These are phyloP conservation scores for Mimosa pudica DNA, from an alignment of 306 rosid species.

Conservation along the genomic window DNA sequence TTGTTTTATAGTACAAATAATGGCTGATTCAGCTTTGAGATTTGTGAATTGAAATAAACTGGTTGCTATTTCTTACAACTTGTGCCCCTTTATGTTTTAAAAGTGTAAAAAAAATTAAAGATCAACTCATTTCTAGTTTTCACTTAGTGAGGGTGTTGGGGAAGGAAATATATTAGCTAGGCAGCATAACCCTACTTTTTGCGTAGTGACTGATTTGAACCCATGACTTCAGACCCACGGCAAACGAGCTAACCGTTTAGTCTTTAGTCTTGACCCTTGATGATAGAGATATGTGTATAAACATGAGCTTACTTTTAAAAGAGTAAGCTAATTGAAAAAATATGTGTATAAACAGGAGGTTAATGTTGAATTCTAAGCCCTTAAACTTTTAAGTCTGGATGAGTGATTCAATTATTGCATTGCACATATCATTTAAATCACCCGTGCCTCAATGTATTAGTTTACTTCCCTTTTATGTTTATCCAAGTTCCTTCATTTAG, in stretches of 20 bases:
- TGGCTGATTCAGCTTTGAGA: not conserved
- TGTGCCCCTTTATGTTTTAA: not conserved
- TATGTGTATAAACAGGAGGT: not conserved
- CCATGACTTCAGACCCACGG: too few relatives aligned
- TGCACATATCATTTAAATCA: not conserved
- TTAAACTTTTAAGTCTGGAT: too few relatives aligned
- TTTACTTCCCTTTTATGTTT: not conserved
- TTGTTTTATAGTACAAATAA: not conserved
- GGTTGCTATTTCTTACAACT: not conserved
- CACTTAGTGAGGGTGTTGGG: too few relatives aligned
- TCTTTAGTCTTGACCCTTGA: too few relatives aligned
- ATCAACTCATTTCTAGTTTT: too few relatives aligned
- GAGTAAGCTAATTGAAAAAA: not conserved
- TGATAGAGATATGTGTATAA: too few relatives aligned
- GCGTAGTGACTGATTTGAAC: too few relatives aligned
- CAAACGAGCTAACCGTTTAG: too few relatives aligned
- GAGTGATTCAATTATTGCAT: not conserved
- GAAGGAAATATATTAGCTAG: too few relatives aligned
- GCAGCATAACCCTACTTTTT: too few relatives aligned
- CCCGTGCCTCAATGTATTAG: not conserved
- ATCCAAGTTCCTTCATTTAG: not conserved
- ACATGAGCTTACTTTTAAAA: too few relatives aligned
- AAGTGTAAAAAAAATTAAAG: not conserved
- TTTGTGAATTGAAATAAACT: conserved; percentile 4
- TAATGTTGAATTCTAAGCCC: not conserved